These are phyloP conservation scores for Simplicillium aogashimaense DNA, from an alignment of 2,329 filamentous ascomycete species.

Conservation along the genomic window DNA sequence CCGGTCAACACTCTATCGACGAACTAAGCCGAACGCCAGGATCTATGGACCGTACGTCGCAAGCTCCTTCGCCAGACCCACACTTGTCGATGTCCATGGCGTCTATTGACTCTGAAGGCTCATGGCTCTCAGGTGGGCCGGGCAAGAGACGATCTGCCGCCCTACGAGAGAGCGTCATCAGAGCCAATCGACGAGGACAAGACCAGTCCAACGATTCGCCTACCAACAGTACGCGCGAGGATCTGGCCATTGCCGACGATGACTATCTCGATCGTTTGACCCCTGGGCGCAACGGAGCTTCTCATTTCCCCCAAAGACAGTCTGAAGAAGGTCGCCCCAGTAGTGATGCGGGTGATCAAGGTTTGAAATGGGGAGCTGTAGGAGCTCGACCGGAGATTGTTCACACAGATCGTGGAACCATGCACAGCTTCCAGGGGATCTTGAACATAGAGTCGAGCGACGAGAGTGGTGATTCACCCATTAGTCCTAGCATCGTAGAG, in stretches of 20 bases:
- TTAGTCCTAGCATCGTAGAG: constrained; percentile 19
- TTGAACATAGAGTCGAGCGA: constrained; percentile 30
- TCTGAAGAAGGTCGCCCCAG: constrained; percentile 44
- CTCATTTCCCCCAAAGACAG: constrained; percentile 23
- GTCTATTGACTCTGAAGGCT: constrained; percentile 90
- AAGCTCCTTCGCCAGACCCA: constrained; percentile 38
- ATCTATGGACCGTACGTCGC: constrained; percentile 14
- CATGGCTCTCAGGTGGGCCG: constrained; percentile 78
- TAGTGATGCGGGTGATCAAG: constrained; percentile 47
- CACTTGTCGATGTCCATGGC: constrained; percentile 79
- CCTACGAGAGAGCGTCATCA: constrained; percentile 29
- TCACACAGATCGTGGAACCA: constrained; percentile 33
- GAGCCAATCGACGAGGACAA: constrained; percentile 18
- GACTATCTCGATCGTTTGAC: constrained; percentile 56
- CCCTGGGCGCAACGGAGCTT: constrained; percentile 14
- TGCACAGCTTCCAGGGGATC: constrained; percentile 43
- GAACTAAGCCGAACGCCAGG: constrained; percentile 8
- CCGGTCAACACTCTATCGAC: constrained; percentile 29
- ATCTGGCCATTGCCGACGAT: constrained; percentile 53
- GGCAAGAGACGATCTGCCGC: constrained; percentile 37
- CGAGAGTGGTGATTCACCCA: constrained; percentile 18
- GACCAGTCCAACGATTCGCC: constrained; percentile 27
- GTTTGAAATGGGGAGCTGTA: constrained; percentile 43
- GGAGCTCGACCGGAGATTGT: constrained; percentile 45
- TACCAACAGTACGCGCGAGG: constrained; percentile 47